Conservation (phyloP, 257 asterid genomes). For the Forsythia suspensa region DNA sequence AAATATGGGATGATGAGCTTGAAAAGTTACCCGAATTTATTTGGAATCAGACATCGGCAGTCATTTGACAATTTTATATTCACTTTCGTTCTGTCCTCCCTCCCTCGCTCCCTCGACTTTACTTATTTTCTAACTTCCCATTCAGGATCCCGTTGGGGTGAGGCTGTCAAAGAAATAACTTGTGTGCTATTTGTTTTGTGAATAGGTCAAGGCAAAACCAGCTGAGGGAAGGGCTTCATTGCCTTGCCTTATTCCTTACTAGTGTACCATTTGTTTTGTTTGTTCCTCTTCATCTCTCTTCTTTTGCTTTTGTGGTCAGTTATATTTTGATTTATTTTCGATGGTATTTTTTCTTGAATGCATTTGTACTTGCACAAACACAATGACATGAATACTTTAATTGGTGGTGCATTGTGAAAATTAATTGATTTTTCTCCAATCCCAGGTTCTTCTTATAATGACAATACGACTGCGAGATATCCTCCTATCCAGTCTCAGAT, state of each 20-base stretch:
- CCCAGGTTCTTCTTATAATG: slow-evolving; percentile 43
- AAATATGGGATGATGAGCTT: no score
- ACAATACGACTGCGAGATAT: slow-evolving; percentile 46
- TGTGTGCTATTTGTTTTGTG: neutral
- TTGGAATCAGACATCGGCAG: neutral
- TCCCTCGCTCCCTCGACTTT: neutral
- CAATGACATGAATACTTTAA: neutral
- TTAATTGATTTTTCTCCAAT: neutral
- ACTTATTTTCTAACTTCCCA: neutral
- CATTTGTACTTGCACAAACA: neutral
- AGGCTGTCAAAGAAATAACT: neutral
- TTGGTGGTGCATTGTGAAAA: neutral
- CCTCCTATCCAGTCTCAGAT: slow-evolving; percentile 45
- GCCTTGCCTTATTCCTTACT: neutral
- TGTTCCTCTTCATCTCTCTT: neutral
- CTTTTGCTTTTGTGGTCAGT: neutral
- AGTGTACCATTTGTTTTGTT: neutral
- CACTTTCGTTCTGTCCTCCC: neutral
- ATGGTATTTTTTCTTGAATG: neutral
- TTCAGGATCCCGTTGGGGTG: neutral
- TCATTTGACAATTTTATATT: neutral
- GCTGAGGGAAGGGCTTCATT: neutral
- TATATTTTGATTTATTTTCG: neutral
- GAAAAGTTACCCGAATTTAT: no score
- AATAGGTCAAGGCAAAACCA: neutral